Evolutionary conservation across 75 land plant species (phyloP).

Genomic region (Cupressus sempervirens): DNA sequence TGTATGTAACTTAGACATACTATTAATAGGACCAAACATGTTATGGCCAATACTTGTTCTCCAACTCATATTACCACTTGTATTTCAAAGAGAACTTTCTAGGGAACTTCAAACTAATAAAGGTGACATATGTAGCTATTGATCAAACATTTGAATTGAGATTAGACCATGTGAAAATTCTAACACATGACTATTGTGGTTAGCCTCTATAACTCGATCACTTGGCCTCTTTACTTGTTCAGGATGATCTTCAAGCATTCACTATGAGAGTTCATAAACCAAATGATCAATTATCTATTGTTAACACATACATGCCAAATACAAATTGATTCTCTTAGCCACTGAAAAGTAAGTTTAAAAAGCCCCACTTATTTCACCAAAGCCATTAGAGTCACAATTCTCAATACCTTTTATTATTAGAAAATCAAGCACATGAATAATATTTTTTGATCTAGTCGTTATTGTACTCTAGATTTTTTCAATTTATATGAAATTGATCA

Average conservation of each 20-base stretch:
- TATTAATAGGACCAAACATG: conserved; percentile 88
- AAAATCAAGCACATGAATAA: conserved; percentile 92
- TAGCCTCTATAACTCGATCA: conserved; percentile 42
- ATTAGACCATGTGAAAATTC: conserved; percentile 95
- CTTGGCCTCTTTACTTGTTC: conserved; percentile 64
- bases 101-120: conserved; percentile 85
- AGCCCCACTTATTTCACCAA: conserved; percentile 95
- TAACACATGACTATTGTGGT: conserved; percentile 43
- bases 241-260: conserved; percentile 86
- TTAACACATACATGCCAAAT: conserved; percentile 90
- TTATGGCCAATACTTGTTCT: conserved; percentile 88
- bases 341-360: conserved; percentile 97
- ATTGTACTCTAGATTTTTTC: conserved; percentile 99
- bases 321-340: conserved; percentile 93
- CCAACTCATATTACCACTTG: conserved; percentile 97
- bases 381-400: conserved; percentile 97
- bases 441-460: conserved; percentile 78
- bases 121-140: conserved; percentile 92
- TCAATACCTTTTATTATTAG: conserved; percentile 94
- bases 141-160: conserved; percentile 64
- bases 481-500: conserved; percentile 98
- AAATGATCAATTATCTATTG: conserved; percentile 96
- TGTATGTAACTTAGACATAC: conserved; percentile 68
- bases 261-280: conserved; percentile 87
- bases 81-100: conserved; percentile 87